Evolutionary conservation across 352 stramenopile species (phyloP), one percentile per base, ranked within the genome.

Genomic region (Phytophthora fragariaefolia): DNA sequence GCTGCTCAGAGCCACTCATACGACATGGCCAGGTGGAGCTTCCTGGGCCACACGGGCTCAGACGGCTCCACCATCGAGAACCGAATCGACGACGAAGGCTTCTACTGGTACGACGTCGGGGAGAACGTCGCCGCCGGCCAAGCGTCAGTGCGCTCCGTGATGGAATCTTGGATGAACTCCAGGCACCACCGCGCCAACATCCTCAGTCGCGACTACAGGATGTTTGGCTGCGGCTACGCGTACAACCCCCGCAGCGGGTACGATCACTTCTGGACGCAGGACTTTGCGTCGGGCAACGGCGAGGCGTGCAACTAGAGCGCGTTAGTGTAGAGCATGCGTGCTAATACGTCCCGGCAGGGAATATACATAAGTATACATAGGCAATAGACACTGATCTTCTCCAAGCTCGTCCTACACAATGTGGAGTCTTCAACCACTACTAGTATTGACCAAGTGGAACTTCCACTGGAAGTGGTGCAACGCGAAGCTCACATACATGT

Each of bases 41-140:
- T 68, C 38, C 68, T 90, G 58, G 68, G 67, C 53, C 79, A 90
- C 69, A 79, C 55, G 1, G 79, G 77, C 13, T 76, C 73, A 2
- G 62, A 74, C 38, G 79, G 77, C 5, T 87, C 77, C 15, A 82
- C 71, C 6, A 75, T 83, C 63, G 23, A 27, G 8, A 61, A 55
- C 30, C 82, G 82, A 38, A 68, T 88, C 32, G 71, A 26, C 61
- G 66, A 52, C 28, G 56, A 69, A 12, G 62, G 70, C 0, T 89
- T 83, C 57, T 57, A 61, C 18, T 85, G 74, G 57, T 69, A 30
- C 24, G 71, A 30, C 28, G 56, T 81, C 15, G 77, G 64, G 1
- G 82, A 90, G 66, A 90, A 90, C 67, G 69, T 87, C 4, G 82
- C 79, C 4, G 75, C 75, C 3, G 82, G 79, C 1, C 77, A 87